These are phyloP conservation scores for Zizania latifolia DNA, from an alignment of 176 grass and related monocot genomes.

Conservation along the genomic window DNA sequence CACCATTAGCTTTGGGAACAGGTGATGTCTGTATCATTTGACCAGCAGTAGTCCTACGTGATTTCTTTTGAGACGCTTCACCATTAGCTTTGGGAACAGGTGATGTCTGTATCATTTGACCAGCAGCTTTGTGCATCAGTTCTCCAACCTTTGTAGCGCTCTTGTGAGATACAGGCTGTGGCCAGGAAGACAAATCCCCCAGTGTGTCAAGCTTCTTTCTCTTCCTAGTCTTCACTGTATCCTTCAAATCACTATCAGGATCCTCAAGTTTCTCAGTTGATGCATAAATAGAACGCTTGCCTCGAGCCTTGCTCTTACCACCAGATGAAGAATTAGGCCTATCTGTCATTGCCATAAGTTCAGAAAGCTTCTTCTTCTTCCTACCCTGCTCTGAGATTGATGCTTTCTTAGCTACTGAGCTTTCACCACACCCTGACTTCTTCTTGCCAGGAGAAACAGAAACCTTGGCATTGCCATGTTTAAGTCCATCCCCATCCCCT, in stretches of 20 bases:
- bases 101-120: conserved; percentile 1
- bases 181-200: conserved; percentile 46
- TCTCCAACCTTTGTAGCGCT: conserved; percentile 45
- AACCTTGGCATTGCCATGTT: conserved; percentile 1
- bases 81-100: conserved; percentile 30
- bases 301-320: conserved; percentile 35
- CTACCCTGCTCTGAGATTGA: conserved; percentile 39
- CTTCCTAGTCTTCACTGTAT: conserved; percentile 31
- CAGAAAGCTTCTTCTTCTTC: conserved; percentile 51
- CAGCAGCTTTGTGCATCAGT: conserved; percentile 31
- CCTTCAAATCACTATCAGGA: conserved; percentile 17
- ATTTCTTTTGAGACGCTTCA: conserved; percentile 21
- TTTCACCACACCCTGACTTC: neutral
- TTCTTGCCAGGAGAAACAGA: conserved; percentile 22
- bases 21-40: neutral
- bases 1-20: conserved; percentile 25
- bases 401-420: neutral
- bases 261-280: conserved; percentile 23
- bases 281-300: conserved; percentile 4
- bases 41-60: conserved; percentile 10
- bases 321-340: conserved; percentile 2
- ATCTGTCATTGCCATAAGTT: conserved; percentile 39
- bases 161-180: conserved; percentile 14
- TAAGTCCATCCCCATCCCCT: conserved; percentile 18
- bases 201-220: conserved; percentile 62